A percentile compares a stretch with the other conserved stretches of the same genome.
These are phyloP conservation scores for Pyrenophora teres DNA, from an alignment of 2,329 filamentous ascomycete species.

Conservation along the genomic window DNA sequence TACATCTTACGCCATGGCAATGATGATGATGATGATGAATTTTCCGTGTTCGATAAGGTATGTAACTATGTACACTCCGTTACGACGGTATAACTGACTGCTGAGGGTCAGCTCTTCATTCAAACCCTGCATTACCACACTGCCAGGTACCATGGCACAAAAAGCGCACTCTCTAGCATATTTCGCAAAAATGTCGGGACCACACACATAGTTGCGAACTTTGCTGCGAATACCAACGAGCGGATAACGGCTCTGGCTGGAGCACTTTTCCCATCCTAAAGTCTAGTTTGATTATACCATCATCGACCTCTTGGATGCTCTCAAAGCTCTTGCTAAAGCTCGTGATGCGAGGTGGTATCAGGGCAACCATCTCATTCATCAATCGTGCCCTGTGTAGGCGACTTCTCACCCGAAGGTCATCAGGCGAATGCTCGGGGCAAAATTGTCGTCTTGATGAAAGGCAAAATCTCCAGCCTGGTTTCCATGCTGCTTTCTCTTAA, in stretches of 20 bases:
- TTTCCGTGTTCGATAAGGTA: conserved; percentile 64
- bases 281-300: conserved; percentile 24
- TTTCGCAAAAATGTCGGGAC: conserved; percentile 50
- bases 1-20: conserved; percentile 21
- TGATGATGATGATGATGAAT: conserved; percentile 56
- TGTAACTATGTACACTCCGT: conserved; percentile 61
- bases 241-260: conserved; percentile 58
- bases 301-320: conserved; percentile 14
- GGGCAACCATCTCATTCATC: conserved; percentile 26
- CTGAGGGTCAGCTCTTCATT: conserved; percentile 56
- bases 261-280: conserved; percentile 53
- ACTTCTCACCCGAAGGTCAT: conserved; percentile 20
- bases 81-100: conserved; percentile 61
- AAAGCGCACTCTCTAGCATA: conserved; percentile 65
- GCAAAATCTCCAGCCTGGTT: conserved; percentile 25
- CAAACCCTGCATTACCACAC: conserved; percentile 53
- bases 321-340: conserved; percentile 29
- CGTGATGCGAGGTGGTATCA: conserved; percentile 23
- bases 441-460: conserved; percentile 19
- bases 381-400: conserved; percentile 33
- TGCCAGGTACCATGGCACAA: conserved; percentile 64
- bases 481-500: conserved; percentile 13
- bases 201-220: conserved; percentile 58
- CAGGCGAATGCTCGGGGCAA: conserved; percentile 6
- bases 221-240: conserved; percentile 66